Percentiles rank a stretch among this genome's conserved stretches.
Conservation (phyloP, 176 grass and related monocot genomes). For the Cenchrus americanus region DNA sequence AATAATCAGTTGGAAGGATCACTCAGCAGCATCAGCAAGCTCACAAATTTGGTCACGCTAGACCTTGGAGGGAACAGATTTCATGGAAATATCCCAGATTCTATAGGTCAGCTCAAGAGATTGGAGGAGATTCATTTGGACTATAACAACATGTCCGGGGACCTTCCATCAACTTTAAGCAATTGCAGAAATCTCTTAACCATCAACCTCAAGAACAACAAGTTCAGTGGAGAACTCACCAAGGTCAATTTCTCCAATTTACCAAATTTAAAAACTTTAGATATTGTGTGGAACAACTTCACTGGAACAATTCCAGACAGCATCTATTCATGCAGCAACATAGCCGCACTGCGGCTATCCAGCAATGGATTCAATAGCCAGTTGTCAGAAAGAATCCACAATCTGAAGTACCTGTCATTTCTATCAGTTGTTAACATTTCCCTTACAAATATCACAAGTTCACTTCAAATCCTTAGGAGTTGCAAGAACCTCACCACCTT, state of each 20-base stretch:
- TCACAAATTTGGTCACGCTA: slow-evolving; percentile 44
- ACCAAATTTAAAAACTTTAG: slow-evolving; percentile 43
- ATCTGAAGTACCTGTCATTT: slow-evolving; percentile 35
- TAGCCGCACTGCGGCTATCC: slow-evolving; percentile 50
- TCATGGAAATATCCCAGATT: slow-evolving; percentile 40
- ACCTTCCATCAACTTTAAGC: slow-evolving; percentile 42
- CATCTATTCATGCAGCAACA: slow-evolving; percentile 53
- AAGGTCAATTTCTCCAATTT: slow-evolving; percentile 49
- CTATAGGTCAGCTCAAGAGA: slow-evolving; percentile 39
- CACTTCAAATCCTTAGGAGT: slow-evolving; percentile 39
- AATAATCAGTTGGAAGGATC: slow-evolving; percentile 35
- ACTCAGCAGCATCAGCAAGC: slow-evolving; percentile 10
- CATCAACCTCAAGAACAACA: slow-evolving; percentile 48
- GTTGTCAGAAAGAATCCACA: slow-evolving; percentile 30
- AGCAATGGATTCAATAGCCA: background rate
- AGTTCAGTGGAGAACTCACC: slow-evolving; percentile 39
- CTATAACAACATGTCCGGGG: slow-evolving; percentile 22
- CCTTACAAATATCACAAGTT: slow-evolving; percentile 32
- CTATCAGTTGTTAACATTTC: slow-evolving; percentile 38
- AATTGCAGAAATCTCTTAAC: slow-evolving; percentile 39
- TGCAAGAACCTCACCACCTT: slow-evolving; percentile 44
- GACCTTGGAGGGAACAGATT: slow-evolving; percentile 32
- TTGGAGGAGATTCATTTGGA: slow-evolving; percentile 40
- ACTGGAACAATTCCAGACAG: slow-evolving; percentile 47
- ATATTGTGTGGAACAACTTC: slow-evolving; percentile 43